These are phyloP conservation scores for Albifimbria verrucaria DNA, from an alignment of 2,329 filamentous ascomycete genomes.

Conservation along the genomic window DNA sequence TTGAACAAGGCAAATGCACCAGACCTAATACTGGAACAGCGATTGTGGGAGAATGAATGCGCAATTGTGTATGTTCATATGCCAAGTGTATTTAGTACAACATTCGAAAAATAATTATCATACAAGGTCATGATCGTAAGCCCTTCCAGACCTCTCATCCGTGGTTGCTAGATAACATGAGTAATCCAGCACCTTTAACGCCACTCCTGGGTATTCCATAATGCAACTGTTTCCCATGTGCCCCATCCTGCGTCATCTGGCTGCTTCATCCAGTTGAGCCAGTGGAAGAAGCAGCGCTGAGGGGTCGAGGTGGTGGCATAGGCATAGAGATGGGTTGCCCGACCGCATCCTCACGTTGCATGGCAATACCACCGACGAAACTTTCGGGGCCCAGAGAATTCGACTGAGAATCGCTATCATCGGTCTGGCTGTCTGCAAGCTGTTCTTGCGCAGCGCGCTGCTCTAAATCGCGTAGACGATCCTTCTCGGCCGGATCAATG, in stretches of 20 bases:
- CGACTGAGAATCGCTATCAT: conserved; percentile 30
- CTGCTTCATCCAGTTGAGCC: conserved; percentile 34
- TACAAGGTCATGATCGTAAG: no score
- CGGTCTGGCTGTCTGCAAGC: conserved; percentile 26
- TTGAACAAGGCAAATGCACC: no score
- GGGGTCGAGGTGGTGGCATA: conserved; percentile 29
- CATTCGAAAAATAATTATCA: no score
- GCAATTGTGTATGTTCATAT: no score
- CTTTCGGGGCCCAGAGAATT: conserved; percentile 14
- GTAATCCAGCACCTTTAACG: no score
- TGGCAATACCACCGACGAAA: conserved; percentile 34
- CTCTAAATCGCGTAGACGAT: conserved; percentile 48
- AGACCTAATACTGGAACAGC: no score
- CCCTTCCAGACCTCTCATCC: no score
- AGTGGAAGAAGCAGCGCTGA: conserved; percentile 39
- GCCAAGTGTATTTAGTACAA: no score
- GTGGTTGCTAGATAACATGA: no score
- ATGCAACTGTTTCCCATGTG: neutral
- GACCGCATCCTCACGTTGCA: conserved; percentile 33
- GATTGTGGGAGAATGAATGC: no score
- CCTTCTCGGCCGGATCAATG: conserved; percentile 59
- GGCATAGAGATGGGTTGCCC: conserved; percentile 22
- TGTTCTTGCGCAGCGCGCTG: conserved; percentile 39
- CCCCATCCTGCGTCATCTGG: neutral
- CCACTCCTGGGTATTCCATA: neutral